Base-by-base conservation (phyloP, 2,329 filamentous ascomycete genomes). In the Penicillium sp. region DNA sequence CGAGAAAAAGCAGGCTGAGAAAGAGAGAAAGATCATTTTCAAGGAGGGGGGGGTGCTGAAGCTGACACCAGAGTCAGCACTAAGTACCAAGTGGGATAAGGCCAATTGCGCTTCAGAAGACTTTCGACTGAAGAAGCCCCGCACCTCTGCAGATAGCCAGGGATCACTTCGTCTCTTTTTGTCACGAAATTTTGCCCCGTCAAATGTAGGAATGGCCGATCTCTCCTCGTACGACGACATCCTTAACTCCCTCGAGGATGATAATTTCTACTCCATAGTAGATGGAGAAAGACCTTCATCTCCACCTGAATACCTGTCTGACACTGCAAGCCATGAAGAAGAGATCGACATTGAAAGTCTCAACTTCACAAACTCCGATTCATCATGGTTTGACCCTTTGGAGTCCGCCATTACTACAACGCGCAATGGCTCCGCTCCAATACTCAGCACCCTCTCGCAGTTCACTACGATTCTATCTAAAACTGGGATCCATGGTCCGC, bases 401-500 rank as follows among this genome's bases (percentile, higher is more conserved):
- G 65, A 65, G 33, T 62, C 60, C 7, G 58, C 47, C 14, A 60
- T 64, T 10, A 69, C 66, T 4, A 58, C 63, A 1, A 64, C 60
- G n/a, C 62, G 66, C 9, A 69, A 69, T 51, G 64, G 64, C 4
- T 60, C 62, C n/a, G 51, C 57, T 23, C 57, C 63, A 11, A 37
- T 60, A 31, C 51, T 69, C 36, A 69, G 62, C 51, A 65, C 58
- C 11, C 40, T 68, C 9, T 64, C 66, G 4, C 60, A 69, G 13
- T 69, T 69, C 46, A 64, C 65, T 5, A 52, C 56, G 6, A 66
- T 69, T 24, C 63, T 69, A 9, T 56, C 66, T 7, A 58, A 55
- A 54, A 68, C 66, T 0, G 64, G 66, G 2, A 64, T 69, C 34
- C 55, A 62, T 34, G 65, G 66, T 1, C 66, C 66, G 3, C 63